These are phyloP conservation scores for Elsinoe fawcettii DNA, from an alignment of 2,329 filamentous ascomycete species.

Conservation along the genomic window DNA sequence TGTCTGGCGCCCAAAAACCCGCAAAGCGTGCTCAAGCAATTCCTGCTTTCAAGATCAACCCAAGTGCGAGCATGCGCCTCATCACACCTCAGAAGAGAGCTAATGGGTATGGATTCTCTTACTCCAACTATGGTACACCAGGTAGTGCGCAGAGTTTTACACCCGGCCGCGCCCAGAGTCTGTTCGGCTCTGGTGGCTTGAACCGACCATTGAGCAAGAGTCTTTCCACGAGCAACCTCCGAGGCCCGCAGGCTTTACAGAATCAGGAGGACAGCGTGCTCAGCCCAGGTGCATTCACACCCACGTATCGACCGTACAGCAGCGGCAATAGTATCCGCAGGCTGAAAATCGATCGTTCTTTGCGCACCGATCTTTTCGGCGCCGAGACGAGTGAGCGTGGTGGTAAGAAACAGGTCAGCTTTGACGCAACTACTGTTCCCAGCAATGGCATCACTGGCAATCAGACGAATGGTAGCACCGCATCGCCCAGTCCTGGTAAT, in stretches of 20 bases:
- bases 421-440: slow-evolving; percentile 54
- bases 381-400: slow-evolving; percentile 33
- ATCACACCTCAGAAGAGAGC: slow-evolving; percentile 70
- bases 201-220: slow-evolving; percentile 70
- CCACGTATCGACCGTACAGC: slow-evolving; percentile 50
- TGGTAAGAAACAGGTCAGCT: slow-evolving; percentile 80
- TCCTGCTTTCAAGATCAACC: slow-evolving; percentile 81
- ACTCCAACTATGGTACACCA: slow-evolving; percentile 83
- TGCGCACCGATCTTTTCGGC: slow-evolving; percentile 61
- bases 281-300: slow-evolving; percentile 73
- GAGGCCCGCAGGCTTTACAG: slow-evolving; percentile 71
- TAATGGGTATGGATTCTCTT: slow-evolving; percentile 78
- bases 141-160: slow-evolving; percentile 65
- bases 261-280: slow-evolving; percentile 79
- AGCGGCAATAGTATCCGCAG: slow-evolving; percentile 69
- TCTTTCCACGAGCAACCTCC: slow-evolving; percentile 77
- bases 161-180: slow-evolving; percentile 56
- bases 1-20: slow-evolving; percentile 66
- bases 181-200: slow-evolving; percentile 52
- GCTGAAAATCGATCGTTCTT: slow-evolving; percentile 80
- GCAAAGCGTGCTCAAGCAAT: slow-evolving; percentile 67
- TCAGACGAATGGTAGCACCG: slow-evolving; percentile 30
- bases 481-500: slow-evolving; percentile 35
- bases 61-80: slow-evolving; percentile 68
- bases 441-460: slow-evolving; percentile 22